These are phyloP conservation scores for Geoglossum glabrum DNA, from an alignment of 495 filamentous ascomycete genomes.

Conservation along the genomic window DNA sequence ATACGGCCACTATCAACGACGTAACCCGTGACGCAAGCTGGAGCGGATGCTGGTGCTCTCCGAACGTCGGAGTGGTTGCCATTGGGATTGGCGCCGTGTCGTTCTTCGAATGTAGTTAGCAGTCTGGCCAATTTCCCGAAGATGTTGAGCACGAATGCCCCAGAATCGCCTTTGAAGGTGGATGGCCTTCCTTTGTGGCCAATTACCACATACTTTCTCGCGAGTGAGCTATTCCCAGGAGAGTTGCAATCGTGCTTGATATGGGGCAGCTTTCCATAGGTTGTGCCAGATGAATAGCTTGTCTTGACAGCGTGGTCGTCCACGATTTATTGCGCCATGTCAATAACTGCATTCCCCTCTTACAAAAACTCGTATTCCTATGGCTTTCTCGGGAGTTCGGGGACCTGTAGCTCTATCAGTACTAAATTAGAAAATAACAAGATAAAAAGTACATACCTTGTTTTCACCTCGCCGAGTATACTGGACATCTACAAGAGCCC, in stretches of 20 bases:
- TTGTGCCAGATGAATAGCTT: background rate
- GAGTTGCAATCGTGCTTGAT: background rate
- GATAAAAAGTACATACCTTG: background rate
- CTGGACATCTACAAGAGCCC: background rate
- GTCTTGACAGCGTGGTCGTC: background rate
- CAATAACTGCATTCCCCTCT: background rate
- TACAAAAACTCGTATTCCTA: background rate
- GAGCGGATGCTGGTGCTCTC: too few relatives aligned
- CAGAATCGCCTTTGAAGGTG: background rate
- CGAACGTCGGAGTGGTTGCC: too few relatives aligned
- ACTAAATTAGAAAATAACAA: background rate
- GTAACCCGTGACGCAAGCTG: too few relatives aligned
- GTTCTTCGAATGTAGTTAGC: background rate
- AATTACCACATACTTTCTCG: background rate
- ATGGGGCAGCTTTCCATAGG: background rate
- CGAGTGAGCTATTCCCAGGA: background rate
- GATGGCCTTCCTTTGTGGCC: background rate
- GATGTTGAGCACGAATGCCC: background rate
- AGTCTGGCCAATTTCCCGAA: background rate
- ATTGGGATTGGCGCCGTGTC: too few relatives aligned
- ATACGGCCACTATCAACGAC: too few relatives aligned
- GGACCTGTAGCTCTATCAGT: background rate
- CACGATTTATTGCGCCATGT: background rate
- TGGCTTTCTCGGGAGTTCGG: background rate
- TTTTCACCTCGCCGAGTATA: background rate